Evolutionary conservation across 352 stramenopile genomes (phyloP), one percentile per base, ranked within the genome.

Genomic region (Pythium myriotylum): DNA sequence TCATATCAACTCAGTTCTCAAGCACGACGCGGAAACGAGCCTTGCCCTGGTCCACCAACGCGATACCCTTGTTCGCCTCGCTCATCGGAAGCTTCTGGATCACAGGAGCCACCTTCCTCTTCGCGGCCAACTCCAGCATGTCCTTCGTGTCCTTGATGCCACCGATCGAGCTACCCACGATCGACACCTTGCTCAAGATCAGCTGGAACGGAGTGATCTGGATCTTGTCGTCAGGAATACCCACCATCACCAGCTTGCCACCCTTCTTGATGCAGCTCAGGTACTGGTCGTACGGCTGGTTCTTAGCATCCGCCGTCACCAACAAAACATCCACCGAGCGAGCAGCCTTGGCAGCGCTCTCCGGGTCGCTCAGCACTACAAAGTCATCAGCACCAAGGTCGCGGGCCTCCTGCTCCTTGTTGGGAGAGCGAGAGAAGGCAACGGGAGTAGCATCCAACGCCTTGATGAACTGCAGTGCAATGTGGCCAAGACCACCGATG

Each of bases 401-500:
- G 24, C 58, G 63, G 8, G 43, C 63, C 26, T 71, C 39, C 10
- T 56, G 22, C 46, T 67, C 49, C 47, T 63, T 73, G 59, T 9
- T 70, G 16, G 26, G 53, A 22, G 52, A 65, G n/a, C 57, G 59
- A n/a, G 70, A 82, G 43, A 93, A 54, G 1, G 81, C 77, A 14
- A 73, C 77, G 0, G 82, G 65, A 17, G 77, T 60, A 3, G 55
- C 57, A 24, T 75, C 78, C 32, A 92, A 70, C 13, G 76, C 83
- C 6, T 70, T 64, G 24, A 70, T 77, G 48, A 91, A 75, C 66
- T 91, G 88, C 32, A 92, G 53, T 3, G 56, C 80, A 58, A 92
- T 75, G 57, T 92, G 84, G 33, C 84, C 84, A 8, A 92, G 67
- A 29, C 84, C 84, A 52, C 83, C 84, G 50, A 91, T 71, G 19